phyloP scores from a whole-genome alignment of 2,329 filamentous ascomycete genomes.

The Colletotrichum godetiae region DNA sequence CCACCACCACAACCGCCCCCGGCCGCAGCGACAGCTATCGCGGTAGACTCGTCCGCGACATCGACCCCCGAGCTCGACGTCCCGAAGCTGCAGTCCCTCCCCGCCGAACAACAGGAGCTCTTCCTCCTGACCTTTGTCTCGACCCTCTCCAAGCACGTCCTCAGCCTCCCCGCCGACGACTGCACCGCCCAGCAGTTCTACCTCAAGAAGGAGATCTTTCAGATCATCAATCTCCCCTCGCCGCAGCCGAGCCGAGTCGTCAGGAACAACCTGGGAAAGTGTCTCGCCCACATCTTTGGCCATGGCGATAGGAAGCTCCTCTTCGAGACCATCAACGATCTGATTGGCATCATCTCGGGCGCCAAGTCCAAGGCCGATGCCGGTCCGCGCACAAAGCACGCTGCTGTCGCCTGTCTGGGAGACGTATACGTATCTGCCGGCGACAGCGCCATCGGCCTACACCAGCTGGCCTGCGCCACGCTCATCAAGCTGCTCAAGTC shows the following conservation, averaged over 20 bases:
- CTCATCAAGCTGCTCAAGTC: constrained; percentile 84
- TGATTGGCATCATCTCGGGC: constrained; percentile 77
- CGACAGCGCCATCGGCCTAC: constrained; percentile 89
- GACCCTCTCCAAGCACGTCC: constrained; percentile 83
- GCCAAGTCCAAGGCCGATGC: constrained; percentile 81
- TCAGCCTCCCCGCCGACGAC: constrained; percentile 78
- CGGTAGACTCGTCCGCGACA: constrained; percentile 54
- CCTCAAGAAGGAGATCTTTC: constrained; percentile 93
- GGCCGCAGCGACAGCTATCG: constrained; percentile 42
- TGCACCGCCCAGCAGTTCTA: constrained; percentile 90
- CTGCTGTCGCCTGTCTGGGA: constrained; percentile 86
- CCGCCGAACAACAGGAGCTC: constrained; percentile 94
- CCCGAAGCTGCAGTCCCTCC: constrained; percentile 87
- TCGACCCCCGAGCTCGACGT: constrained; percentile 85
- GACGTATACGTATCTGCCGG: constrained; percentile 92
- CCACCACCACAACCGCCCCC: constrained; percentile 33
- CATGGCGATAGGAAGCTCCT: constrained; percentile 91
- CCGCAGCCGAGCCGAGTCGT: constrained; percentile 89
- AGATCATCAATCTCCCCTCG: constrained; percentile 85
- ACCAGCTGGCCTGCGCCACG: constrained; percentile 77
- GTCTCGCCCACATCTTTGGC: constrained; percentile 83
- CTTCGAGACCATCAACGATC: constrained; percentile 93
- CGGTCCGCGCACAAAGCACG: constrained; percentile 85
- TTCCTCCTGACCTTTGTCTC: constrained; percentile 92
- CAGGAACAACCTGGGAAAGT: constrained; percentile 87